These are phyloP conservation scores for Neurospora africana DNA, from an alignment of 495 filamentous ascomycete genomes.

Conservation along the genomic window DNA sequence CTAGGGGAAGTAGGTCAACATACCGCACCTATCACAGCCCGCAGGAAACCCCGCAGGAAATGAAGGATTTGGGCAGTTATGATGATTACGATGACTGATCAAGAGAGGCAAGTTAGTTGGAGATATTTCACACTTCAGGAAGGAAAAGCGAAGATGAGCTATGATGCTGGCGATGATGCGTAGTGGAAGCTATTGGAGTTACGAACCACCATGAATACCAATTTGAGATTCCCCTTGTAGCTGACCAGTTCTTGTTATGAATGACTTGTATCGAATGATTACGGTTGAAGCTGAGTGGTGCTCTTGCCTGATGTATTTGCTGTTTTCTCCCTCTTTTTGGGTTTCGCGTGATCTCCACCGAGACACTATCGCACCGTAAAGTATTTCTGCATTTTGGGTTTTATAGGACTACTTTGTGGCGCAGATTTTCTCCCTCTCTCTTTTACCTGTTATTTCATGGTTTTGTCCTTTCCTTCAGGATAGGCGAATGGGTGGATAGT, in stretches of 20 bases:
- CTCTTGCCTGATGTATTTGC: not conserved
- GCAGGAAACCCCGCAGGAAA: not conserved
- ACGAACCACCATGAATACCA: not conserved
- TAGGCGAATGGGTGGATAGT: no score
- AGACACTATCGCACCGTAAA: no score
- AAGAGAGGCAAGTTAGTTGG: not conserved
- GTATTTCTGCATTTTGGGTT: no score
- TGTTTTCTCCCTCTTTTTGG: not conserved
- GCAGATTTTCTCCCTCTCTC: no score
- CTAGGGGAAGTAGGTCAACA: not conserved
- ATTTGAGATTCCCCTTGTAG: not conserved
- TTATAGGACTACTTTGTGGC: no score
- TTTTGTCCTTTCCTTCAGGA: no score
- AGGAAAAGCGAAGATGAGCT: not conserved
- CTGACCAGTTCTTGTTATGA: no score
- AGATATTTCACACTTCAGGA: not conserved
- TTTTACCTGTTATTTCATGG: no score
- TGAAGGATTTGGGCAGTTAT: not conserved
- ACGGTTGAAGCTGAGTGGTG: not conserved
- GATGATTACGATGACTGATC: not conserved
- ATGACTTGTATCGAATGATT: not conserved
- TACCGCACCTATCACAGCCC: not conserved
- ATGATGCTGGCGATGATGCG: not conserved
- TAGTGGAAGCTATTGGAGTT: not conserved
- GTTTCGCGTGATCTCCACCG: no score